Base-by-base conservation (phyloP, 2,329 filamentous ascomycete species). In the Camptophora hylomeconis region DNA sequence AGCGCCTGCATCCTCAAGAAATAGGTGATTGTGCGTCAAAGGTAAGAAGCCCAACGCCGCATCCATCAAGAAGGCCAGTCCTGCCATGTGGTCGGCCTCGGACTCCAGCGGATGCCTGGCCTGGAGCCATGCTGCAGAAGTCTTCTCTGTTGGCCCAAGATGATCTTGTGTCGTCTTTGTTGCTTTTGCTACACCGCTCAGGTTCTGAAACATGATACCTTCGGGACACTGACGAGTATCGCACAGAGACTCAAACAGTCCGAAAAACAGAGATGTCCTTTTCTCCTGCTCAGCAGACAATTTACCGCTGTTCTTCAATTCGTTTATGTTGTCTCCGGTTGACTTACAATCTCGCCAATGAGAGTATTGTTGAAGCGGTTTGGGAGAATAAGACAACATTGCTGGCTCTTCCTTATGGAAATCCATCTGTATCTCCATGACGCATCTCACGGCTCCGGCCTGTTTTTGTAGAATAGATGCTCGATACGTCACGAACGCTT, bases 401-500 rank as follows among this genome's bases (percentile, higher is more conserved):
- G 47, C 48, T 2, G 47, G 37, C 36, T 67, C 63, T 5, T 41
- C 38, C 3, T 50, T 39, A 16, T 66, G 62, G 31, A 68, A 68
- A 31, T 68, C 64, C 0, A 54, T 56, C 1, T 61, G 38, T 1
- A 63, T 41, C 28, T 63, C 53, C 17, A 66, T 37, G 28, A 58
- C 63, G 0, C 47, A 31, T 15, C 64, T n/a, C n/a, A n/a, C n/a
- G n/a, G 53, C 5, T 45, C 32, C 3, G 42, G 34, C 7, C 55
- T 57, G 26, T 56, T 46, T 0, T 54, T 42, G 11, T 51, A 51
- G 14, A 45, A 38, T 32, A 68, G 64, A 28, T 46, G 53, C 16
- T 66, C 52, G 33, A 60, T 50, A 3, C 1, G 63, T 67, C 2
- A 56, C 55, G 30, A 68, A 68, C 1, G 60, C 59, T 9, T 56